Conservation (phyloP, 139 green algal genomes). For the Chlorella ohadii region DNA sequence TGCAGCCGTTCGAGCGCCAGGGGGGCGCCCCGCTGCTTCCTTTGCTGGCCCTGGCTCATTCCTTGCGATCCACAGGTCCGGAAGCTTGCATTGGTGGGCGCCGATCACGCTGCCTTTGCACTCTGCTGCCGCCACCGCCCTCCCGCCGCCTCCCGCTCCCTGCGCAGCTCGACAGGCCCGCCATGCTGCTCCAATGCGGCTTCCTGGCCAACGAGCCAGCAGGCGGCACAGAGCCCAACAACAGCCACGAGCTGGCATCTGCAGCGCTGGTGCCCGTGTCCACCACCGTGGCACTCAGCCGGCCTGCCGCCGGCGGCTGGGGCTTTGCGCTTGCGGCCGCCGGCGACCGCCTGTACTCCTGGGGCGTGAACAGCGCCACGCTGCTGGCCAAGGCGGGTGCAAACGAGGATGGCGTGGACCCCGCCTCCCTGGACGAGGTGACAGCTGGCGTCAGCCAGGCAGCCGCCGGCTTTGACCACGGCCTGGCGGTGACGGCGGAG, state of each 20-base stretch:
- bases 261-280: conserved; percentile 20
- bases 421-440: conserved; percentile 25
- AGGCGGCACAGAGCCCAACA: conserved; percentile 2
- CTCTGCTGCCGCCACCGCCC: too few relatives aligned
- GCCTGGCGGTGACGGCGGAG: not conserved
- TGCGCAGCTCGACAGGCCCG: too few relatives aligned
- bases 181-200: conserved; percentile 35
- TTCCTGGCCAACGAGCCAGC: conserved; percentile 37
- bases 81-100: too few relatives aligned
- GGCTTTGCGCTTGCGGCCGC: conserved; percentile 45
- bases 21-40: too few relatives aligned
- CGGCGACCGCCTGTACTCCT: conserved; percentile 59
- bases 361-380: conserved; percentile 63
- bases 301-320: conserved; percentile 34
- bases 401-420: conserved; percentile 26
- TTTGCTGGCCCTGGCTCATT: too few relatives aligned
- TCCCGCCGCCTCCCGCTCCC: too few relatives aligned
- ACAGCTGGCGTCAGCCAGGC: not conserved
- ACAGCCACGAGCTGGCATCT: conserved; percentile 33
- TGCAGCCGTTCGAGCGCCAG: too few relatives aligned
- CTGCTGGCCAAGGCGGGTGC: conserved; percentile 45
- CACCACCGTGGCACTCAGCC: not conserved
- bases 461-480: conserved; percentile 42
- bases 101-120: too few relatives aligned
- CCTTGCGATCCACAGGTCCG: too few relatives aligned